Evolutionary conservation across 2,329 filamentous ascomycete genomes (phyloP).

Genomic region (Fusarium pininemorale): DNA sequence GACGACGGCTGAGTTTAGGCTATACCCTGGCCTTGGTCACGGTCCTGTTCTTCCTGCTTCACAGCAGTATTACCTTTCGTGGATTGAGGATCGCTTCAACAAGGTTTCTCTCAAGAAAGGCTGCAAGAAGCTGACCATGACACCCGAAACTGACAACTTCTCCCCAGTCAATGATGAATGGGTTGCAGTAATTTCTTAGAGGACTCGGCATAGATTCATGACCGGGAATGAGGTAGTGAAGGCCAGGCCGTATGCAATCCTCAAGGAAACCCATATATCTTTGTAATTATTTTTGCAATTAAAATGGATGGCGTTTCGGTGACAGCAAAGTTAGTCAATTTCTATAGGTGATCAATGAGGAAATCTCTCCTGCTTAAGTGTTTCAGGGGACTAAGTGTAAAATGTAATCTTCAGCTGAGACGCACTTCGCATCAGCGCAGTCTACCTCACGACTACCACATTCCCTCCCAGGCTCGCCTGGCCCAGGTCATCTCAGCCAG

Average conservation of each 20-base stretch:
- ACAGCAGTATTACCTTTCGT: background rate
- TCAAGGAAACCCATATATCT: background rate
- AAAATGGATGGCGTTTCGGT: background rate
- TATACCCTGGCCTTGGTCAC: constrained; percentile 5
- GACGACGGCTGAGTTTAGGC: background rate
- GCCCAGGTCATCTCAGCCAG: constrained; percentile 48
- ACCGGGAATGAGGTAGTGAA: fast-evolving
- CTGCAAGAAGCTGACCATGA: background rate
- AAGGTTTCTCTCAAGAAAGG: background rate
- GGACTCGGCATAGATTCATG: fast-evolving
- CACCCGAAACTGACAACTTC: background rate
- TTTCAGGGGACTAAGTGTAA: fast-evolving
- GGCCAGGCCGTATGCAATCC: too few species aligned
- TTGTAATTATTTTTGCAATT: too few species aligned
- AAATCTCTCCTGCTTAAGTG: background rate
- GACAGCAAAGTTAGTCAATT: fast-evolving
- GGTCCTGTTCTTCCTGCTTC: background rate
- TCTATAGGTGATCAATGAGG: fast-evolving
- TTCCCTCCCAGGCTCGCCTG: constrained; percentile 48
- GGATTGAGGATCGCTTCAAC: background rate
- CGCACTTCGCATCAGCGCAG: fast-evolving
- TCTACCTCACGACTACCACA: constrained; percentile 44
- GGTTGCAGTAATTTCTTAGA: background rate
- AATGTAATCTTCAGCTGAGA: background rate
- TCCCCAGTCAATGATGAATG: background rate